Percentiles rank a stretch among this genome's conserved stretches.
These are phyloP conservation scores for Biscutella laevigata DNA, from an alignment of 441 rosid species.

Conservation along the genomic window DNA sequence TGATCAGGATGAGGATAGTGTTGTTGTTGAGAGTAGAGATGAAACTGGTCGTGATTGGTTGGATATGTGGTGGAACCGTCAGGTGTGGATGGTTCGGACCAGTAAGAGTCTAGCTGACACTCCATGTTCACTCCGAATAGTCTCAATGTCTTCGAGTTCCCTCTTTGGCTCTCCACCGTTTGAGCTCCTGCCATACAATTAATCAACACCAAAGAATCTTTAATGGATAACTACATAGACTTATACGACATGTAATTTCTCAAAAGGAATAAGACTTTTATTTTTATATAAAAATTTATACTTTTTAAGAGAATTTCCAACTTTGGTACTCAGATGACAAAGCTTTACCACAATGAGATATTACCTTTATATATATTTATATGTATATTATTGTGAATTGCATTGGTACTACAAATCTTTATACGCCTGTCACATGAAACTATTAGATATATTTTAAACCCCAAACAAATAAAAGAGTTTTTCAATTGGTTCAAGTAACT, in stretches of 20 bases:
- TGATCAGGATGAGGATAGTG: constrained; percentile 29
- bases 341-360: constrained; percentile 10
- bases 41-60: constrained; percentile 26
- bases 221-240: constrained; percentile 6
- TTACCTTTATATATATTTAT: neutral
- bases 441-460: neutral
- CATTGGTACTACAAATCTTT: constrained; percentile 6
- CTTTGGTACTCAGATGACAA: constrained; percentile 10
- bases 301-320: neutral
- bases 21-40: constrained; percentile 26
- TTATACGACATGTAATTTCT: neutral
- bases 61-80: constrained; percentile 38
- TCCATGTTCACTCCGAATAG: constrained; percentile 87
- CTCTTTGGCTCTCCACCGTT: constrained; percentile 28
- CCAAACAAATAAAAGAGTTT: constrained; percentile 12
- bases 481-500: constrained; percentile 19
- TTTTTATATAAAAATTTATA: no score
- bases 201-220: neutral
- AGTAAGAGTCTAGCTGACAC: constrained; percentile 57
- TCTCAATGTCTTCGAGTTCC: constrained; percentile 62
- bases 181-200: constrained; percentile 8
- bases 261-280: constrained; percentile 8
- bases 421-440: constrained; percentile 9
- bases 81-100: constrained; percentile 51
- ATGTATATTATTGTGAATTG: neutral